Base-by-base conservation (phyloP, 2,329 filamentous ascomycete species). In the Ceratocystiopsis sp. region DNA sequence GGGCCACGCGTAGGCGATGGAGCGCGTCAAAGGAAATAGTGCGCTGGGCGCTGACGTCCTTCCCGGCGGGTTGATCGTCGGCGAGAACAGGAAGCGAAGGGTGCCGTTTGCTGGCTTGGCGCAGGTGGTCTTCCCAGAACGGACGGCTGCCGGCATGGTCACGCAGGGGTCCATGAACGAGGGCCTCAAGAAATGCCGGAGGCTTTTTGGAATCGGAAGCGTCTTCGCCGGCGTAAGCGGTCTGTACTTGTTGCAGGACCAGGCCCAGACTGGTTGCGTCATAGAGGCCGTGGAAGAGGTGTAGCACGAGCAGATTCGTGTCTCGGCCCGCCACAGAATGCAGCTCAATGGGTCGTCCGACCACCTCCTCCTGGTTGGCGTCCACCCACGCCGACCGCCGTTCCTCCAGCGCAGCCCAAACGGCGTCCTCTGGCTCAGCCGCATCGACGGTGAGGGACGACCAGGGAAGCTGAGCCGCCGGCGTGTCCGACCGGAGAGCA, bases 231-330 rank as follows among this genome's bases (percentile, higher is more conserved):
- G 54, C 49, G 51, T 84, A 84, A 5, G 66, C 60, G 3, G 61
- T 52, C 25, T 63, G 59, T 3, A 93, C 64, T 17, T 67, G 60
- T 3, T 70, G 56, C 17, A 93, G 66, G 35, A 93, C 67, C 19
- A 84, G 57, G 2, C 71, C 67, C 35, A 93, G 69, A 47, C 85
- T 89, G 49, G 73, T 80, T 2, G 85, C 87, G 58, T 95, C 87
- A 52, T 95, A 95, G 0, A 94, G 58, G 0, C 73, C 85, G 55
- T 95, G 87, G 59, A 94, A 93, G 1, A 93, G 77, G 38, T 80
- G 71, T 3, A 93, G 53, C 3, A 67, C 59, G 32, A 93, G 59
- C 0, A 66, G 48, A 4, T 13, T 13, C 13, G 13, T 34, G 52
- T 52, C 2, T 50, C 51, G 1, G 15, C 17, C 0, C 45, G 42